A percentile compares a stretch with the other conserved stretches of the same genome.
These are phyloP conservation scores for Elaeis guineensis DNA, from an alignment of 176 grass and related monocot species.

Conservation along the genomic window DNA sequence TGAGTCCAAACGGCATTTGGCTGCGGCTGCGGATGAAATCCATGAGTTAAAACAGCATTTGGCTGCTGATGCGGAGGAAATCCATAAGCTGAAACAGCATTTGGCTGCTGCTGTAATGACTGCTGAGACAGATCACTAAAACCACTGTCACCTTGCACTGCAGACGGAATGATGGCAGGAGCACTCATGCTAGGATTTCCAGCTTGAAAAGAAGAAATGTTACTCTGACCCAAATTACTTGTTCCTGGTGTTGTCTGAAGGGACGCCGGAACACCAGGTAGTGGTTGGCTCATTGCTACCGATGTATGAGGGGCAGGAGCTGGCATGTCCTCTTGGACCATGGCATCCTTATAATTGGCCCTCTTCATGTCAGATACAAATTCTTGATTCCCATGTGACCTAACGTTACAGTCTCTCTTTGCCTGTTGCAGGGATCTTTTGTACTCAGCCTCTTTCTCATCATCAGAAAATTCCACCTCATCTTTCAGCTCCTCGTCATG, in stretches of 20 bases:
- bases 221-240: slow-evolving; percentile 13
- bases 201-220: slow-evolving; percentile 1
- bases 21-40: no score
- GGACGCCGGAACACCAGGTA: slow-evolving; percentile 1
- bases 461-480: slow-evolving; percentile 86
- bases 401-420: slow-evolving; percentile 47
- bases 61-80: no score
- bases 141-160: slow-evolving; percentile 36
- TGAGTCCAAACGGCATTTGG: no score
- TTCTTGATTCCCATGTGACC: slow-evolving; percentile 25
- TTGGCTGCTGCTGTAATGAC: slow-evolving; percentile 26
- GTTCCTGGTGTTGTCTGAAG: background rate
- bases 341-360: slow-evolving; percentile 17
- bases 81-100: no score
- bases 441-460: slow-evolving; percentile 84
- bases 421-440: slow-evolving; percentile 37
- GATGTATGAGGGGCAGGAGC: slow-evolving; percentile 12
- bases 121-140: slow-evolving; percentile 43
- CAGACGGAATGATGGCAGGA: slow-evolving; percentile 26
- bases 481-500: slow-evolving; percentile 43
- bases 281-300: slow-evolving; percentile 7
- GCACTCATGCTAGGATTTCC: slow-evolving; percentile 16
- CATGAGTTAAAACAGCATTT: no score
- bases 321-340: slow-evolving; percentile 21
- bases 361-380: slow-evolving; percentile 38